Base-by-base conservation (phyloP, 2,329 filamentous ascomycete genomes). In the Colletotrichum euphorbiae region DNA sequence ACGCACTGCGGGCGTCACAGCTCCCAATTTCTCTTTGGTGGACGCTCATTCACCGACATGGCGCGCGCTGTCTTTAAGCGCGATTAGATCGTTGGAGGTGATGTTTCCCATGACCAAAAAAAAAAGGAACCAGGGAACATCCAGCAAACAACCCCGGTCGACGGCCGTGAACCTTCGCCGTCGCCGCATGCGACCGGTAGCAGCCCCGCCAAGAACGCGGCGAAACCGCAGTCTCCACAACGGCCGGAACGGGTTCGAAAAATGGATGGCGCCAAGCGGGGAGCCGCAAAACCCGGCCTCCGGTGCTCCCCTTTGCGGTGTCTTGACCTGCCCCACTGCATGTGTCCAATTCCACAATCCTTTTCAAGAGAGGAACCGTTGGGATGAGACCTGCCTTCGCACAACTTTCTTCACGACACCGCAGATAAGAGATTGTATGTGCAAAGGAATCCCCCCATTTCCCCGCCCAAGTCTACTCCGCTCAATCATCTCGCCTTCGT, bases 1-100 rank as follows among this genome's bases (percentile, higher is more conserved):
- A 87, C 84, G 40, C 84, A 85, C 66, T 87, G 85, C 69, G 85
- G 85, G 13, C 80, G 85, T 13, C 85, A 87, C 74, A 83, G 83
- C 43, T 81, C 86, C 71, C 83, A 87, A 72, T 85, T 81, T 67
- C 77, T 87, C 13, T 84, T 87, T 69, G 78, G 83, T 38, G 85
- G 85, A 1, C 81, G 81, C 46, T 84, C 81, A 2, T 73, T 85
- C 21, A 74, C 78, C 7, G 81, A 82, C 50, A 74, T 84, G 38
- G 81, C 81, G 70, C 80, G 80, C 51, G 75, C 79, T 15, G 72
- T 84, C 52, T 79, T 80, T 46, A 80, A 77, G 73, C 55, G 68
- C 40, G 55, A 70, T 46, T 67, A 59, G 31, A 21, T 59, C 36
- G 13, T 24, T 42, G 24, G 28, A 33, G 2, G 8, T 8, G 33